Percentiles rank a stretch among this genome's conserved stretches.
phyloP scores from a whole-genome alignment of 2,329 filamentous ascomycete species.

The Metarhizium rileyi region DNA sequence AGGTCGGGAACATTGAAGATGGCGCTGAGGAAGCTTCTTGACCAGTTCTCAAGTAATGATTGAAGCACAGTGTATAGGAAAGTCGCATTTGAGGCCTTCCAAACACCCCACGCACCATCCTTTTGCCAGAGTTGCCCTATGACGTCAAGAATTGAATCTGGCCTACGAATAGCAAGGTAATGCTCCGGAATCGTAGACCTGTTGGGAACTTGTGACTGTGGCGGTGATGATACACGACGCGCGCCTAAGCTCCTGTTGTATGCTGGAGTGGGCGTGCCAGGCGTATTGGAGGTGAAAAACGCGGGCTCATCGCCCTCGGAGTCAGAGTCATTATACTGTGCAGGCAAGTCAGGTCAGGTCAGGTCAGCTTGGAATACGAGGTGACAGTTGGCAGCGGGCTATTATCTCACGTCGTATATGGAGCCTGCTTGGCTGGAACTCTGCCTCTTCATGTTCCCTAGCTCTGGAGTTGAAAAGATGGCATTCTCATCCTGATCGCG shows the following conservation, averaged over 20 bases:
- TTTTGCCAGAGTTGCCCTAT: constrained; percentile 82
- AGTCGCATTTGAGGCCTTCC: constrained; percentile 87
- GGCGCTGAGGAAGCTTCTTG: constrained; percentile 80
- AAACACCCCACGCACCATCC: constrained; percentile 84
- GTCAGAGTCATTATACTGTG: constrained; percentile 42
- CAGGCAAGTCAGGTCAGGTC: no score
- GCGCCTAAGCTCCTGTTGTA: constrained; percentile 21
- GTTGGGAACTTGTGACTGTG: constrained; percentile 16
- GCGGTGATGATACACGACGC: constrained; percentile 21
- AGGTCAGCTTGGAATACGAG: neutral
- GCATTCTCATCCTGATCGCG: constrained; percentile 45
- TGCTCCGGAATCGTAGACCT: constrained; percentile 34
- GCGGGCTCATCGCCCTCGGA: constrained; percentile 69
- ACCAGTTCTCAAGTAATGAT: constrained; percentile 85
- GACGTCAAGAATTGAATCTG: constrained; percentile 77
- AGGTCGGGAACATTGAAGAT: constrained; percentile 83
- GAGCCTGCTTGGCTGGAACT: constrained; percentile 23
- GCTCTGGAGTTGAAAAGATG: constrained; percentile 14
- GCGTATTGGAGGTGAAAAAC: constrained; percentile 67
- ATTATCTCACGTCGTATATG: constrained; percentile 23
- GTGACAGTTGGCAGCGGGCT: neutral
- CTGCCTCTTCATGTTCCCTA: constrained; percentile 18
- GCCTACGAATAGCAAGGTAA: constrained; percentile 59
- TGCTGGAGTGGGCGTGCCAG: constrained; percentile 43
- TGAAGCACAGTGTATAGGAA: constrained; percentile 85